These are phyloP conservation scores for Mycena galopus DNA, from an alignment of 768 basidiomycete genomes.

Conservation along the genomic window DNA sequence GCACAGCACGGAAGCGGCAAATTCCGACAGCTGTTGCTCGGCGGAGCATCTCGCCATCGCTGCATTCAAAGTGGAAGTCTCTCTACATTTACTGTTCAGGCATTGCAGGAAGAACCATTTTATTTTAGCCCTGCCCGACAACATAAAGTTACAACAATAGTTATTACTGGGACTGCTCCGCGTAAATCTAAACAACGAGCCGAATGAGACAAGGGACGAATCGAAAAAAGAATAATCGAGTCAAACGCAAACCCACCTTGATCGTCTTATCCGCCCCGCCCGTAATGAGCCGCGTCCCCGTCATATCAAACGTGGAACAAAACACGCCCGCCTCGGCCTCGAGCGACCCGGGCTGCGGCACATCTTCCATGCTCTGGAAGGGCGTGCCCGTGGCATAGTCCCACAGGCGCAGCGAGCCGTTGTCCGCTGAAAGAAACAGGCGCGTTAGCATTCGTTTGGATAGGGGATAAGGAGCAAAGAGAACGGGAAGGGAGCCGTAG, in stretches of 20 bases:
- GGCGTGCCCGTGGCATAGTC: slow-evolving; percentile 94
- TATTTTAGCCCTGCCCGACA: too few species aligned
- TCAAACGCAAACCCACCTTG: slow-evolving; percentile 70
- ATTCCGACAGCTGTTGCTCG: too few species aligned
- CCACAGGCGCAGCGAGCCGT: slow-evolving; percentile 93
- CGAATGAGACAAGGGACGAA: too few species aligned
- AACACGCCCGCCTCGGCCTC: slow-evolving; percentile 98
- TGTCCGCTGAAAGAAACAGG: slow-evolving; percentile 90
- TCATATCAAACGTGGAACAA: slow-evolving; percentile 96
- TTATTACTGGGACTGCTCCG: slow-evolving; percentile 72
- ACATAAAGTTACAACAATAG: slow-evolving; percentile 25
- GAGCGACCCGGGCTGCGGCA: slow-evolving; percentile 97
- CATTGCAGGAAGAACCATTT: too few species aligned
- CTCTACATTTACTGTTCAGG: too few species aligned
- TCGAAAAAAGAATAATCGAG: too few species aligned
- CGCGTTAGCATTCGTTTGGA: too few species aligned
- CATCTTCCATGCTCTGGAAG: slow-evolving; percentile 98
- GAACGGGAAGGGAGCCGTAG: too few species aligned
- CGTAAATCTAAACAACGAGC: slow-evolving; percentile 63
- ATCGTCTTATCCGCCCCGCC: slow-evolving; percentile 99
- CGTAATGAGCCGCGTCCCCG: slow-evolving; percentile 93
- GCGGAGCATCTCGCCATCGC: too few species aligned
- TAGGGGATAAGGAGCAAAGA: too few species aligned
- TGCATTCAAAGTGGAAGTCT: too few species aligned
- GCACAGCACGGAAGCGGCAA: too few species aligned